Evolutionary conservation across 352 stramenopile species (phyloP).

Genomic region (Phytopythium chamaehyphon): DNA sequence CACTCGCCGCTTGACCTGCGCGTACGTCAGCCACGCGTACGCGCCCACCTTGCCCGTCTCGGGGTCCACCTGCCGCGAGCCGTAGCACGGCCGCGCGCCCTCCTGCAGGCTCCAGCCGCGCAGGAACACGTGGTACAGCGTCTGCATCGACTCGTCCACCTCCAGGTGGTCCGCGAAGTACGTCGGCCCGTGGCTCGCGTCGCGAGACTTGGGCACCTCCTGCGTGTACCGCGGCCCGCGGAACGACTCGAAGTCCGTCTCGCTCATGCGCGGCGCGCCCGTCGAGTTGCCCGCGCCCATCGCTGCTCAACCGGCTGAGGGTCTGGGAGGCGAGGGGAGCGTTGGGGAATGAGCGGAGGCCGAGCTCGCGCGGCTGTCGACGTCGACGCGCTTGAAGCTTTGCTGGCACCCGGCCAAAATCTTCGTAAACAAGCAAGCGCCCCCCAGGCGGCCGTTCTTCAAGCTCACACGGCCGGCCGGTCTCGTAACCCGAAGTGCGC

Average conservation of each 20-base stretch:
- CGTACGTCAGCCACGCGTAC: constrained; percentile 61
- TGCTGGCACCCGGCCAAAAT: background rate
- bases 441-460: constrained; percentile 2
- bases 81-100: constrained; percentile 27
- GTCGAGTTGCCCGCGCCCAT: constrained; percentile 46
- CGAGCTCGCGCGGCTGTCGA: background rate
- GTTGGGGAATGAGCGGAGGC: background rate
- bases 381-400: background rate
- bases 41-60: constrained; percentile 31
- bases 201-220: constrained; percentile 32
- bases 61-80: constrained; percentile 31
- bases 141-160: constrained; percentile 37
- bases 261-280: constrained; percentile 27
- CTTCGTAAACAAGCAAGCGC: too few species aligned
- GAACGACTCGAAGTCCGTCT: constrained; percentile 60
- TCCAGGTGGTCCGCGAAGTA: constrained; percentile 14
- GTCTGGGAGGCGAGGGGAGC: constrained; percentile 4
- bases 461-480: background rate
- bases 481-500: constrained; percentile 3
- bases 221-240: constrained; percentile 35
- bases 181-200: constrained; percentile 32
- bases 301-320: background rate
- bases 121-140: constrained; percentile 46
- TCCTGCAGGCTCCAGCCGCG: constrained; percentile 13
- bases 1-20: constrained; percentile 30